Evolutionary conservation across 176 grass and related monocot genomes (phyloP), one percentile per base, ranked within the genome.

Genomic region (Oryza australiensis): DNA sequence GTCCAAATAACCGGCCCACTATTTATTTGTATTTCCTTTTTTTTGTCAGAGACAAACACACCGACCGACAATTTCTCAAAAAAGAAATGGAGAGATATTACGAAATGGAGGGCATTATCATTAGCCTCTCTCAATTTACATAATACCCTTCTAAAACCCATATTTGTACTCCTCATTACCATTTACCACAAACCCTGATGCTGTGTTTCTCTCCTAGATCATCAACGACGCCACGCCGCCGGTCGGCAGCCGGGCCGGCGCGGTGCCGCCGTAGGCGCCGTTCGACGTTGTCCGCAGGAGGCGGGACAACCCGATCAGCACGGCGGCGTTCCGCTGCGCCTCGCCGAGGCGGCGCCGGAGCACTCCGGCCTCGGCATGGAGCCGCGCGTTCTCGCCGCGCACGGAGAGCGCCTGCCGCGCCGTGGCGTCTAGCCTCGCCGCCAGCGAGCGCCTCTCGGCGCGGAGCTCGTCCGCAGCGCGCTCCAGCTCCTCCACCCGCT

Each of bases 401-500:
- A 72, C 71, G 22, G 79, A 49, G 12, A 62, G 20, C 10, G 30
- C 45, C 2, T 29, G 76, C 38, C 66, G 38, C 74, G 16, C 40
- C 16, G 60, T 41, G 29, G 62, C 68, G 27, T 7, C 20, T 18
- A 69, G 30, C 64, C 14, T 70, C 65, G 53, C 82, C 37, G 51
- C 69, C 55, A 87, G 69, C 45, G 48, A 49, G 8, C 28, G 20
- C 0, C 84, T 59, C 76, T 85, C 29, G 0, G 62, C 79, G 1
- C 75, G 34, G 48, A 94, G 89, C 8, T 12, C 37, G 28, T 45
- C 80, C 1, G 7, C 71, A 14, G 82, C 2, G 73, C 35, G 35
- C 75, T 70, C 28, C 5, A 91, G 70, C 26, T 91, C 84, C 67
- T 89, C 92, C 32, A 70, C 45, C 1, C 67, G 69, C 62, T 64